Conservation (phyloP, 1,139 yeast species). For the Arxiozyma telluris region DNA sequence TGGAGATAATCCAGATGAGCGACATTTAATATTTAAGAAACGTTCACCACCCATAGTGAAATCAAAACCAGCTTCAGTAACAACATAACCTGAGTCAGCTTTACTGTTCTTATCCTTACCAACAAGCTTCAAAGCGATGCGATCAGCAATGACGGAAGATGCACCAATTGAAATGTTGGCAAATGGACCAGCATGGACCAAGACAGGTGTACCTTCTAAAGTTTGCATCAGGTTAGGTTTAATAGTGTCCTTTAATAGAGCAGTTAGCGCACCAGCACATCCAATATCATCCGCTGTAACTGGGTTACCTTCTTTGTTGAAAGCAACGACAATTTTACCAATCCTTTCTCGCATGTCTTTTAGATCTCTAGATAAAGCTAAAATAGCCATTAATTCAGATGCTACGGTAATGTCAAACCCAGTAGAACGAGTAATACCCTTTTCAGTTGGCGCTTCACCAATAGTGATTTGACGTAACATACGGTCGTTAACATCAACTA, state of each 20-base stretch:
- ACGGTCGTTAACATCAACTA: constrained; percentile 74
- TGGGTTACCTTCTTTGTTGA: constrained; percentile 53
- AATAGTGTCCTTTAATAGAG: constrained; percentile 69
- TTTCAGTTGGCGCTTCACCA: constrained; percentile 73
- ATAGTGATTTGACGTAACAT: constrained; percentile 65
- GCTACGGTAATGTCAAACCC: constrained; percentile 83
- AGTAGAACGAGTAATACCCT: constrained; percentile 59
- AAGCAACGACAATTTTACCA: constrained; percentile 63
- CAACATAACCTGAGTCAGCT: constrained; percentile 53
- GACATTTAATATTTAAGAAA: constrained; percentile 69
- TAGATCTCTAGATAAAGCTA: constrained; percentile 60
- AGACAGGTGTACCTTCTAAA: constrained; percentile 75
- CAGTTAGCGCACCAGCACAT: constrained; percentile 74
- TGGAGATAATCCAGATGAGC: constrained; percentile 65
- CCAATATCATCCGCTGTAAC: constrained; percentile 74
- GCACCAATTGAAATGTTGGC: constrained; percentile 84
- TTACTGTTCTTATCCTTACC: constrained; percentile 41
- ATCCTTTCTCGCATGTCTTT: constrained; percentile 62
- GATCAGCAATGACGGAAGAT: constrained; percentile 71
- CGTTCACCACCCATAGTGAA: constrained; percentile 88
- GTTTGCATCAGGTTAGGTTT: constrained; percentile 83
- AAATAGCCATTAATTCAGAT: constrained; percentile 72
- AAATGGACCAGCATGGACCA: constrained; percentile 81
- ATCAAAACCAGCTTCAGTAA: constrained; percentile 81
- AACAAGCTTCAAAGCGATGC: constrained; percentile 57